Base-by-base conservation (phyloP, 179 eudicot species). In the Nepenthes alata region DNA sequence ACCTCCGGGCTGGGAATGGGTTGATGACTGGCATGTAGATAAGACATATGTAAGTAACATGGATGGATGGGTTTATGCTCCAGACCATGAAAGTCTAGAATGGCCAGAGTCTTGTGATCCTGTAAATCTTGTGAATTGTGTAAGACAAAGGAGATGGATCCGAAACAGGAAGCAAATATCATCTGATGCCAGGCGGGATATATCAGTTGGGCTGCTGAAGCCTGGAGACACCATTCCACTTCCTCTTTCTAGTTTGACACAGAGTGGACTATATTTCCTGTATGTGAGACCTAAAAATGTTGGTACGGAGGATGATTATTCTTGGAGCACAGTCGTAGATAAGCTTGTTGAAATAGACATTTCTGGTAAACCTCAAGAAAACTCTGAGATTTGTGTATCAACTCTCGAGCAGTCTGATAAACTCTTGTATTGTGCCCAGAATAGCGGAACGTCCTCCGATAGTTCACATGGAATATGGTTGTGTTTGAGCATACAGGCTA, bases 31-130 rank as follows among this genome's bases (percentile, higher is more conserved):
- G 97, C 91, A 77, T 68, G 70, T 91, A 47, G 97, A 91, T 79
- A 69, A 67, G 67, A 54, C 63, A 57, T 72, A 83, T 53, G 73
- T 72, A 47, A 72, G 63, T 57, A 71, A 74, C 6, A 57, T 70
- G 61, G 88, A 74, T 74, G 97, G 96, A 64, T 91, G 97, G 97
- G 85, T 76, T 64, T 85, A 88, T 88, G 94, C 96, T 70, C 87
- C 91, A 58, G 80, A 83, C 67, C 53, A 72, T 67, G 81, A 82
- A 70, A 72, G 74, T 66, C 70, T 87, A 37, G 85, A 76, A 69
- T 85, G 93, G 95, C 95, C 95, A 2, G 80, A 77, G 70, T 80
- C 97, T 8, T 72, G 59, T 66, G 77, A 73, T 69, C 64, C 86
- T 66, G 64, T 56, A 55, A 65, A 77, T 44, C 64, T 51, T 71